Conservation (phyloP, 805 yeast genomes). For the Scheffersomyces coipomensis region DNA sequence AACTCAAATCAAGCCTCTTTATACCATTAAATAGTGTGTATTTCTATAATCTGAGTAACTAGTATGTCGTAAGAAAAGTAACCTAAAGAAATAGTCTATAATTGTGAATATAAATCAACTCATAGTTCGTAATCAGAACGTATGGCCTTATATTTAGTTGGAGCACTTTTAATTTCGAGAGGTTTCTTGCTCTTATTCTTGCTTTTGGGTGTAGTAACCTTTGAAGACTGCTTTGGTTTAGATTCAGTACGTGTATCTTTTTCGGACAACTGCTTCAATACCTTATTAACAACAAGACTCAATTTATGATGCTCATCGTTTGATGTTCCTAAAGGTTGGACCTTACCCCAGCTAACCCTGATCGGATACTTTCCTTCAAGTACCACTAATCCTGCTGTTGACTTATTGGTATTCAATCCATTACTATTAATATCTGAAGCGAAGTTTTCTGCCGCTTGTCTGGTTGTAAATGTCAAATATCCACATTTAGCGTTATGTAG, state of each 20-base stretch:
- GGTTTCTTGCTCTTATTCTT: too few relatives aligned
- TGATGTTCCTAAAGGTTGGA: slow-evolving; percentile 37
- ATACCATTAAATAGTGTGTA: too few relatives aligned
- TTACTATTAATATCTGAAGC: slow-evolving; percentile 19
- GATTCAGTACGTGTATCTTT: slow-evolving; percentile 24
- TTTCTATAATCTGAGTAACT: too few relatives aligned
- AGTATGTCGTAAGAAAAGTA: too few relatives aligned
- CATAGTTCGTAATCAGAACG: too few relatives aligned
- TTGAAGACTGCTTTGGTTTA: too few relatives aligned
- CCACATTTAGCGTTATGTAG: slow-evolving; percentile 65
- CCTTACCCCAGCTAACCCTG: slow-evolving; percentile 57
- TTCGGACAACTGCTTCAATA: slow-evolving; percentile 52
- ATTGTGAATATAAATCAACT: too few relatives aligned
- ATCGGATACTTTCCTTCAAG: slow-evolving; percentile 41
- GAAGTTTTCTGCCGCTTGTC: slow-evolving; percentile 50
- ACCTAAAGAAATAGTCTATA: too few relatives aligned
- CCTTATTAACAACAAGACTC: slow-evolving; percentile 49
- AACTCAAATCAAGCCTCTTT: too few relatives aligned
- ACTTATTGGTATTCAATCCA: slow-evolving; percentile 22
- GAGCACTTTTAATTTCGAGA: too few relatives aligned
- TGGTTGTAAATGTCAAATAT: slow-evolving; percentile 50
- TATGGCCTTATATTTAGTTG: too few relatives aligned
- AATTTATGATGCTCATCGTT: slow-evolving; percentile 48
- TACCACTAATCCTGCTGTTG: slow-evolving; percentile 32
- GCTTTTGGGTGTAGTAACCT: too few relatives aligned